A percentile compares a stretch with the other conserved stretches of the same genome.
Conservation (phyloP, 129 eudicot species). For the Flaveria trinervia region DNA sequence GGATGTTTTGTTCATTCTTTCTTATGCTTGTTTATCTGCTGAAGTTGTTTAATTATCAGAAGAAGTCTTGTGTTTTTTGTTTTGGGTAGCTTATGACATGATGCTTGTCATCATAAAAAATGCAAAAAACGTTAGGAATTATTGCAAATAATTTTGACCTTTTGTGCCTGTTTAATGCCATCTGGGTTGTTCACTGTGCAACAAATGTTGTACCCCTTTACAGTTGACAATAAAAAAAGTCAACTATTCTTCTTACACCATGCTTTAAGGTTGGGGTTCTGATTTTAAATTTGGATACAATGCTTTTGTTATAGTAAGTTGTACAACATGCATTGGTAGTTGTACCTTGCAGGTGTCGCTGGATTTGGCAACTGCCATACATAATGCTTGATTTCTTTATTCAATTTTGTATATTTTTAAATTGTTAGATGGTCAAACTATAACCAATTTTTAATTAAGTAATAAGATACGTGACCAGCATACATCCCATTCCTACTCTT, state of each 20-base stretch:
- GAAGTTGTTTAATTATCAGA: constrained; percentile 26
- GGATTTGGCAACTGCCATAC: constrained; percentile 27
- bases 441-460: constrained; percentile 5
- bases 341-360: constrained; percentile 23
- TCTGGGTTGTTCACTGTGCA: too few species aligned
- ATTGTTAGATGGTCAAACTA: constrained; percentile 11
- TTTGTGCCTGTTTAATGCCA: neutral
- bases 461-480: constrained; percentile 27
- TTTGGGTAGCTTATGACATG: constrained; percentile 28
- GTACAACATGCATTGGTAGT: constrained; percentile 16
- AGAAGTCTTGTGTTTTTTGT: constrained; percentile 18
- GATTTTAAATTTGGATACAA: neutral
- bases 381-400: constrained; percentile 14
- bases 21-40: constrained; percentile 30
- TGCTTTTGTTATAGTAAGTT: neutral
- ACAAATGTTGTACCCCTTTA: neutral
- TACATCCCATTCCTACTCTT: constrained; percentile 24
- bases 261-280: neutral
- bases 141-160: neutral
- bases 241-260: neutral
- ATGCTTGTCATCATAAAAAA: constrained; percentile 22
- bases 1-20: constrained; percentile 59
- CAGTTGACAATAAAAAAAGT: constrained; percentile 3
- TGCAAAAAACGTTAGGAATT: constrained; percentile 32
- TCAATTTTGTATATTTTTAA: neutral